A percentile compares a stretch with the other conserved stretches of the same genome.
Evolutionary conservation across 495 filamentous ascomycete genomes (phyloP).

Genomic region (Penicillium flavigenum): DNA sequence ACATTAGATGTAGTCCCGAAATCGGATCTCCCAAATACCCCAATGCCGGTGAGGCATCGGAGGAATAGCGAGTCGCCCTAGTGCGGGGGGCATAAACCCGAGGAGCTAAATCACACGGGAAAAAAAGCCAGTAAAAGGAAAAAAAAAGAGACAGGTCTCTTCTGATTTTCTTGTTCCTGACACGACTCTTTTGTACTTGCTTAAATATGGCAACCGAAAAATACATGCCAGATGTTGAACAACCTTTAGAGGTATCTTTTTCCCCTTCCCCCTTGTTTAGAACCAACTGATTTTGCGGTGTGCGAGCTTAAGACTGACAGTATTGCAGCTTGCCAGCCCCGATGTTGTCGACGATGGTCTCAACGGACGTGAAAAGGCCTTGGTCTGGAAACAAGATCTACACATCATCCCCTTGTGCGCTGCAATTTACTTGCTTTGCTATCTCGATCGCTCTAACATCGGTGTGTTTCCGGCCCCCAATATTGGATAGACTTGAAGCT

Average conservation of each 20-base stretch:
- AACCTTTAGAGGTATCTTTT: slow-evolving; percentile 14
- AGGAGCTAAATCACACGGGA: slow-evolving; percentile 13
- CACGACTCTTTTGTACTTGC: background rate
- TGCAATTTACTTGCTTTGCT: slow-evolving; percentile 63
- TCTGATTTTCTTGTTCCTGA: background rate
- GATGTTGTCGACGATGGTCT: slow-evolving; percentile 11
- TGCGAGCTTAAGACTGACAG: background rate
- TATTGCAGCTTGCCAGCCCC: slow-evolving; percentile 5
- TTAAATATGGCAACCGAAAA: slow-evolving; percentile 20
- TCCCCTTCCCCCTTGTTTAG: background rate
- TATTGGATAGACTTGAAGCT: background rate
- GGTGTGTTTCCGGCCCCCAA: slow-evolving; percentile 35
- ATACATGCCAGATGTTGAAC: slow-evolving; percentile 19
- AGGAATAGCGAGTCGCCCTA: slow-evolving; percentile 19
- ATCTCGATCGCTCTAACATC: slow-evolving; percentile 67
- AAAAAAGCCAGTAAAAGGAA: slow-evolving; percentile 9
- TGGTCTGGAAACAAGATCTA: slow-evolving; percentile 61
- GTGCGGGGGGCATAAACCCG: slow-evolving; percentile 23
- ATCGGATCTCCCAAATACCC: background rate
- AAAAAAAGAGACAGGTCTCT: background rate
- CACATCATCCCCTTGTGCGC: slow-evolving; percentile 60
- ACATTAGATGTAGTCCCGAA: background rate
- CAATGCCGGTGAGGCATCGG: slow-evolving; percentile 13
- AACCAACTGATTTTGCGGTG: background rate
- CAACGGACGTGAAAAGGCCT: slow-evolving; percentile 31